Percentiles rank a stretch among this genome's conserved stretches.
Evolutionary conservation across 148 eudicot genomes (phyloP).

Genomic region (Linanthus parryae): DNA sequence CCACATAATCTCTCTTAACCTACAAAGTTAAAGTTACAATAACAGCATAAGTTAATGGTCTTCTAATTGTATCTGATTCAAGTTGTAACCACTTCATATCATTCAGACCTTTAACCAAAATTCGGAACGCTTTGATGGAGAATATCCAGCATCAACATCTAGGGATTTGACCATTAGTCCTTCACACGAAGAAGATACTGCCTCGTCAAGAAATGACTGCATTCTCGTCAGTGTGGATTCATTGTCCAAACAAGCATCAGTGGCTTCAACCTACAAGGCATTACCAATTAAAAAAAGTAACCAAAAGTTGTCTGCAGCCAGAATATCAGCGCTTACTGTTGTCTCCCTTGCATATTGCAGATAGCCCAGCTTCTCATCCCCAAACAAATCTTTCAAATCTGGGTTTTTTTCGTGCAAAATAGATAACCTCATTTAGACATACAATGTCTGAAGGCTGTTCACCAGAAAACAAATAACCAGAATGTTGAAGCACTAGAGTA

Average conservation of each 20-base stretch:
- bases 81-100: constrained; percentile 2
- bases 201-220: constrained; percentile 66
- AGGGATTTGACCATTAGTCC: constrained; percentile 94
- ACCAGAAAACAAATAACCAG: not conserved
- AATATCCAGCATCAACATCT: constrained; percentile 81
- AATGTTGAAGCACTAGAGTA: not conserved
- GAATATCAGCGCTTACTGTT: constrained; percentile 41
- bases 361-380: constrained; percentile 56
- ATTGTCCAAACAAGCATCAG: constrained; percentile 60
- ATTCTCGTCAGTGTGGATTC: constrained; percentile 60
- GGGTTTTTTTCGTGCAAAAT: constrained; percentile 8
- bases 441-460: not conserved
- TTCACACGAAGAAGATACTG: constrained; percentile 84
- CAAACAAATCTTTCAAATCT: constrained; percentile 73
- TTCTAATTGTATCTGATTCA: not conserved
- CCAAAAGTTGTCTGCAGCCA: not conserved
- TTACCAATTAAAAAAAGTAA: constrained; percentile 5
- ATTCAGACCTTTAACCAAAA: constrained; percentile 80
- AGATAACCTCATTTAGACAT: not conserved
- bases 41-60: not conserved
- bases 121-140: constrained; percentile 93
- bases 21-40: constrained; percentile 20
- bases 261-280: constrained; percentile 61
- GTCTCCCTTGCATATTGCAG: constrained; percentile 74
- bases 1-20: constrained; percentile 96